These are phyloP conservation scores for Aspergillus caelatus DNA, from an alignment of 2,329 filamentous ascomycete genomes.

Conservation along the genomic window DNA sequence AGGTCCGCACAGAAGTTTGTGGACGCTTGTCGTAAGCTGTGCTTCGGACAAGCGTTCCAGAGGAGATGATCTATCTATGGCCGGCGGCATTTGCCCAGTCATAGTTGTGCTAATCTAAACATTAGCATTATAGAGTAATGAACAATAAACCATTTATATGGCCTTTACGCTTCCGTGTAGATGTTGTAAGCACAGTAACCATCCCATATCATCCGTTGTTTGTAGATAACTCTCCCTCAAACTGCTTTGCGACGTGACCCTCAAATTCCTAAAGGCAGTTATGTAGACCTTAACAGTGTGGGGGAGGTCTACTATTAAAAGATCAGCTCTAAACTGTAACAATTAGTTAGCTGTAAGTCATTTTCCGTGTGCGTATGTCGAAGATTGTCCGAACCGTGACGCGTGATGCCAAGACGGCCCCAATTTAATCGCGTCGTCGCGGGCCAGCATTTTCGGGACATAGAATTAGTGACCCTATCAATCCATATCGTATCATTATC, in stretches of 20 bases:
- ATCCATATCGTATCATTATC: neutral
- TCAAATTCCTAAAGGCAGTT: neutral
- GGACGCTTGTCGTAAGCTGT: slow-evolving; percentile 11
- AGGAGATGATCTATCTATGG: slow-evolving; percentile 12
- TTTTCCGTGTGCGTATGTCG: neutral
- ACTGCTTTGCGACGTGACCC: no score
- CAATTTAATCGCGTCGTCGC: slow-evolving; percentile 14
- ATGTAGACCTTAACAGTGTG: neutral
- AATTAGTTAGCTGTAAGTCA: neutral
- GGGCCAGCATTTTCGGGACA: neutral
- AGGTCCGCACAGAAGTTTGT: slow-evolving; percentile 4
- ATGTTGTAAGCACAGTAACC: neutral
- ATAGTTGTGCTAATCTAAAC: slow-evolving; percentile 39
- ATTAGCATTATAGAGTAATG: slow-evolving; percentile 38
- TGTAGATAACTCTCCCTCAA: no score
- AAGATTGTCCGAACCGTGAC: slow-evolving; percentile 13
- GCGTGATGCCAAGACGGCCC: slow-evolving; percentile 28
- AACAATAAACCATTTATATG: slow-evolving; percentile 12
- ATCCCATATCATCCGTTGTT: neutral
- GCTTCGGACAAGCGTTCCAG: slow-evolving; percentile 17
- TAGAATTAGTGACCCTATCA: neutral
- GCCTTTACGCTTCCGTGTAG: neutral
- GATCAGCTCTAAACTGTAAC: neutral
- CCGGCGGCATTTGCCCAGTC: slow-evolving; percentile 15
- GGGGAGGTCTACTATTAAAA: no score